A percentile compares a stretch with the other conserved stretches of the same genome.
Evolutionary conservation across 257 asterid species (phyloP).

Genomic region (Salvia miltiorrhiza): DNA sequence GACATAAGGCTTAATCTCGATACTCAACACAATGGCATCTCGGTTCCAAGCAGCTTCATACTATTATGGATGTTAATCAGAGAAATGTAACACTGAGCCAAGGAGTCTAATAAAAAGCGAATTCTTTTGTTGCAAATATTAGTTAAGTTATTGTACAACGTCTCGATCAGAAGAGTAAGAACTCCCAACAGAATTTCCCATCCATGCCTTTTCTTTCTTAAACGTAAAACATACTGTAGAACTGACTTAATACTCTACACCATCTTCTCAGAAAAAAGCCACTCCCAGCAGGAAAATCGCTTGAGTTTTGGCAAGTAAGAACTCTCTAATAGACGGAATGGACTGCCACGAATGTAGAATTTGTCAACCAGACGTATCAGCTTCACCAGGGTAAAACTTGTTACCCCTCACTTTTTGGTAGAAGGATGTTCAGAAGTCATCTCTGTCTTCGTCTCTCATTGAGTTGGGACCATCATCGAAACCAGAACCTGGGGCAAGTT

Average conservation of each 20-base stretch:
- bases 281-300: slow-evolving; percentile 45
- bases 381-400: slow-evolving; percentile 31
- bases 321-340: slow-evolving; percentile 33
- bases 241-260: slow-evolving; percentile 62
- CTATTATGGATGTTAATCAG: not conserved
- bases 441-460: slow-evolving; percentile 55
- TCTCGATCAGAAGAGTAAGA: slow-evolving; percentile 39
- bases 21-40: not conserved
- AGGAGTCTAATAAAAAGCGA: slow-evolving; percentile 17
- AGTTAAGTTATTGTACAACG: slow-evolving; percentile 56
- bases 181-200: slow-evolving; percentile 28
- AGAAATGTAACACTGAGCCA: slow-evolving; percentile 2
- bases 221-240: slow-evolving; percentile 41
- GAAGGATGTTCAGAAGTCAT: slow-evolving; percentile 36
- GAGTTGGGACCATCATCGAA: slow-evolving; percentile 77
- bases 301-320: slow-evolving; percentile 40
- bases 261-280: slow-evolving; percentile 36
- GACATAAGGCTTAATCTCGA: not conserved
- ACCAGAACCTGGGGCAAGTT: slow-evolving; percentile 93
- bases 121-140: slow-evolving; percentile 45
- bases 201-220: slow-evolving; percentile 22
- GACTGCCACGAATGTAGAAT: slow-evolving; percentile 30
- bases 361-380: slow-evolving; percentile 41
- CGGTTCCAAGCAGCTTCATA: not conserved
- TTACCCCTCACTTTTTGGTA: slow-evolving; percentile 5